Evolutionary conservation across 768 basidiomycete genomes (phyloP), one percentile per base, ranked within the genome.

Genomic region (Boletus bicolor): DNA sequence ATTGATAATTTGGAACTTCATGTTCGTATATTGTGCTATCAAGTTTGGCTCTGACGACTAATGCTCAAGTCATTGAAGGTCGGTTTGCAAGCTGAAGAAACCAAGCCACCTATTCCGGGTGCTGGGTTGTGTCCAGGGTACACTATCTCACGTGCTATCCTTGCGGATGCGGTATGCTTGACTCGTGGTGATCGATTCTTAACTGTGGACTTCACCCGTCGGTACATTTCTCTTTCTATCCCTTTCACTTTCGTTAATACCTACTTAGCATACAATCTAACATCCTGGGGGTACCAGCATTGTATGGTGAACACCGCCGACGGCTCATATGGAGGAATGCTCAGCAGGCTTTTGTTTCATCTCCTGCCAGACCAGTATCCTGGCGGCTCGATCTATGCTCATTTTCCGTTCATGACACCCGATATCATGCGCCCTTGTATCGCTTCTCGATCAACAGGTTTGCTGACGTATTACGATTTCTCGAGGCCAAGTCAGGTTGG

Each of bases 61-160:
- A 56, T 42, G 15, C n/a, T 39, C 34, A 12, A 41, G 44, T 50
- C 19, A 19, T 54, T 47, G 5, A 53, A 83, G 81, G 80, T 83
- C 32, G 86, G 86, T 10, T 70, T 88, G 32, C 84, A 85, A 72
- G 87, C 87, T 6, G 91, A 93, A 68, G 77, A 91, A 61, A 65
- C 86, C 3, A 92, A 91, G 65, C 57, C 62, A 3, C 80, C 84
- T 7, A 76, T 77, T 24, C 79, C 82, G 1, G 91, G 89, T 7
- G 84, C 87, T 7, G 91, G 90, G 11, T 67, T 92, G 5, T 91
- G 89, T 67, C 89, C 89, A 5, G 88, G 89, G 28, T 91, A 84
- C 73, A 92, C 91, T 5, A 86, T 90, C 59, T 89, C 89, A 7
- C 79, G 91, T 43, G 87, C 89, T n/a, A 93, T 94, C 59, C 76